Base-by-base conservation (phyloP, 352 stramenopile genomes). In the Blastocystis sp. region DNA sequence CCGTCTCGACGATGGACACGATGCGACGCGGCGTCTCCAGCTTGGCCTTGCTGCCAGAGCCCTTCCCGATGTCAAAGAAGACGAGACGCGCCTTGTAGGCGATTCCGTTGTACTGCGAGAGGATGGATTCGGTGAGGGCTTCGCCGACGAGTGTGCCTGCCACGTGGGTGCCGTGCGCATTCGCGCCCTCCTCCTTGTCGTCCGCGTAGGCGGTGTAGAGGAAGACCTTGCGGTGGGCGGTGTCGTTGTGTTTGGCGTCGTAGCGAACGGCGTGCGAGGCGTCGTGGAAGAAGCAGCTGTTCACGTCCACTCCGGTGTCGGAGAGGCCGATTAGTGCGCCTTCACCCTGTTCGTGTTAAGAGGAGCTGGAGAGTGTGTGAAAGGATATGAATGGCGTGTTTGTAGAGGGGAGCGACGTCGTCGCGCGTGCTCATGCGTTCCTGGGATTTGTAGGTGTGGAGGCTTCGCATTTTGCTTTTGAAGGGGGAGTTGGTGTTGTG, bases 141-240 rank as follows among this genome's bases (percentile, higher is more conserved):
- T 91, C 94, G 10, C 94, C 94, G 0, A 92, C 93, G 1, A 95
- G 81, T 29, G 95, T 94, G 0, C 94, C 94, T 0, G 93, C 93
- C 12, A 97, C 94, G 91, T 97, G 94, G 1, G 94, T 97, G 12
- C 94, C 94, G 88, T 97, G 94, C 33, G 94, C 94, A 60, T 94
- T 81, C 29, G 92, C 76, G 78, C 21, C 50, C 19, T 67, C 74
- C 26, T 85, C 74, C 31, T 2, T 41, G 41, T 85, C 55, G 61
- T 85, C 66, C 24, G n/a, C 45, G 41, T 69, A 85, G 1, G 51
- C 21, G 41, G 59, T 66, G 29, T 85, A 85, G 51, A 85, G 29
- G 33, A 26, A n/a, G 2, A 85, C 70, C 55, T 85, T 85, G 41
- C 74, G 74, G 45, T 85, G 74, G 33, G 29, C 24, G 9, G 74